Evolutionary conservation across 352 stramenopile genomes (phyloP), one percentile per base, ranked within the genome.

Genomic region (Pythium vanterpoolii): DNA sequence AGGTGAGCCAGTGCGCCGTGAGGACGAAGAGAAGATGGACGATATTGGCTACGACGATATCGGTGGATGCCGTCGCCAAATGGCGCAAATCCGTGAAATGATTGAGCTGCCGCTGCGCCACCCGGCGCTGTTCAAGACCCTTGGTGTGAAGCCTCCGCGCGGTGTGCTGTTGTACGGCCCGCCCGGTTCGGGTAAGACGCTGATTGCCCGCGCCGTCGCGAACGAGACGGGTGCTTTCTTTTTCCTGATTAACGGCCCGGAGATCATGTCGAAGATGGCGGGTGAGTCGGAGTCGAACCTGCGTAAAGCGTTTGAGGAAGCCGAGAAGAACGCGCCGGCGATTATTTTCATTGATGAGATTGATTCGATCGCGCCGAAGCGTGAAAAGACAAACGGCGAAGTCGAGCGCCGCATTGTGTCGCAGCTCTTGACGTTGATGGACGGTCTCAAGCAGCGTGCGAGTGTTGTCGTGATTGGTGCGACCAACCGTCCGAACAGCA

Each of bases 341-440:
- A 99, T 99, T 72, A 99, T 99, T 64, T 99, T 99, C 69, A 99
- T 99, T 73, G 98, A 99, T 79, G 98, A 99, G 62, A 99, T 99
- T 65, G 98, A 99, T 72, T 99, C 96, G 14, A 92, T 95, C 58
- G 97, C 96, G 9, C 97, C 97, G 1, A 99, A 99, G 79, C 86
- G 97, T 77, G 97, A 99, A 57, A 99, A 99, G 84, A 98, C 97
- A 19, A 98, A 99, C 70, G 98, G 98, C 34, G 97, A 99, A 73
- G 96, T 99, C 19, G 97, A 99, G 73, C 90, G 96, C 51, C 93
- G 97, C 63, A 99, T 99, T 68, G 97, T 99, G 26, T 98, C 83
- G 62, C 96, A 99, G 83, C 78, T 99, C 56, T 76, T 99, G 24
- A 99, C 97, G 14, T 76, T 99, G 9, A 99, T 99, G 98, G 97